These are phyloP conservation scores for Dioszegia crocea DNA, from an alignment of 768 basidiomycete species.

Conservation along the genomic window DNA sequence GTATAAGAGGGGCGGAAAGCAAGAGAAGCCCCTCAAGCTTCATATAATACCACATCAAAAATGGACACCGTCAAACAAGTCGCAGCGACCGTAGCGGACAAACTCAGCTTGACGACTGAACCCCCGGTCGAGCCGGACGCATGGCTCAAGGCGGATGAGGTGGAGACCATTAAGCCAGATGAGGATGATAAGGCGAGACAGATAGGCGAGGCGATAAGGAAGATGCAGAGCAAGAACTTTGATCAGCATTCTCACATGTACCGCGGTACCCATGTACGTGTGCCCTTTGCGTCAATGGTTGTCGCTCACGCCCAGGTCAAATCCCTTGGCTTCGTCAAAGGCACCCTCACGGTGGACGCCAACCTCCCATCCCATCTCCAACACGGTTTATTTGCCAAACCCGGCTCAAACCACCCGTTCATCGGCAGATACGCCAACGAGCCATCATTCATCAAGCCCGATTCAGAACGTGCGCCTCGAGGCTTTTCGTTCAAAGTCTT, in stretches of 20 bases:
- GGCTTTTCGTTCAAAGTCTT: conserved; percentile 25
- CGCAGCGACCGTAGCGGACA: background rate
- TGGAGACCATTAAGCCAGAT: conserved; percentile 16
- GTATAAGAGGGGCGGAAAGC: too few species aligned
- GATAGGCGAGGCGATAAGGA: conserved; percentile 19
- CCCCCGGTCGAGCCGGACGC: conserved; percentile 15
- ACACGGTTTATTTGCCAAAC: conserved; percentile 20
- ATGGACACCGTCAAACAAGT: background rate
- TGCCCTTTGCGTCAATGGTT: too few species aligned
- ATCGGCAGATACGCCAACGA: conserved; percentile 27
- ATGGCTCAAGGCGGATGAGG: conserved; percentile 15
- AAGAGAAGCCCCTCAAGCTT: too few species aligned
- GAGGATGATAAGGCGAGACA: conserved; percentile 20
- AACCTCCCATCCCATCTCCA: conserved; percentile 17
- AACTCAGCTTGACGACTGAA: background rate
- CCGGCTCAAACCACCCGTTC: conserved; percentile 7
- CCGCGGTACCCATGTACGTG: conserved; percentile 21
- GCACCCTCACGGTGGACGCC: conserved; percentile 14
- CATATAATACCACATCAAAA: background rate
- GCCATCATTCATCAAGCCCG: conserved; percentile 27
- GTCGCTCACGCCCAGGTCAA: conserved; percentile 14
- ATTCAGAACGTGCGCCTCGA: conserved; percentile 18
- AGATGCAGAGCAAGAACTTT: conserved; percentile 22
- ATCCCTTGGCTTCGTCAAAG: conserved; percentile 25
- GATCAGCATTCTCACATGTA: conserved; percentile 25